Evolutionary conservation across 495 filamentous ascomycete species (phyloP).

Genomic region (Thozetella sp.): DNA sequence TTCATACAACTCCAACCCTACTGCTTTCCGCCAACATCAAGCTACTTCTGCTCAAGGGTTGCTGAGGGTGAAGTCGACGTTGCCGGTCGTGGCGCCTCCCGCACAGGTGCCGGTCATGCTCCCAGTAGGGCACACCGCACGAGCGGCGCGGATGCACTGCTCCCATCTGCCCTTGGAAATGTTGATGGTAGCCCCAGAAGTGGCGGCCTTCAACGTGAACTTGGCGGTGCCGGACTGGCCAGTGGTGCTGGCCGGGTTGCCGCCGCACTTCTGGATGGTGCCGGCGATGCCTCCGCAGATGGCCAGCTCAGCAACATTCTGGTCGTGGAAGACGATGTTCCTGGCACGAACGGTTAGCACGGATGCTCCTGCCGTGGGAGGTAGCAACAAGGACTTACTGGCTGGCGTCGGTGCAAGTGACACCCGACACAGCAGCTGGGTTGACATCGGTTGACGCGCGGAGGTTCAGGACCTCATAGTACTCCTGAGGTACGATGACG

Average conservation of each 20-base stretch:
- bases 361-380: neutral
- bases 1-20: neutral
- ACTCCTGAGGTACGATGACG: conserved; percentile 25
- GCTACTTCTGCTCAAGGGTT: conserved; percentile 12
- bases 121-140: conserved; percentile 47
- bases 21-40: neutral
- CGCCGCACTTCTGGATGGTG: conserved; percentile 40
- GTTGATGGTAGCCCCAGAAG: conserved; percentile 42
- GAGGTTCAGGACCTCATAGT: conserved; percentile 34
- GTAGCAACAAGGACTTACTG: conserved; percentile 22
- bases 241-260: conserved; percentile 31
- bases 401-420: conserved; percentile 32
- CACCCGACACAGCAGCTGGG: conserved; percentile 30
- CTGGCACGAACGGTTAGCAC: conserved; percentile 18
- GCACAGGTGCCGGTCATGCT: conserved; percentile 44
- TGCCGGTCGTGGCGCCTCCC: conserved; percentile 46
- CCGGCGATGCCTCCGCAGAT: conserved; percentile 57
- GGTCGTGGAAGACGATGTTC: conserved; percentile 52
- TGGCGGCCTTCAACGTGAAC: conserved; percentile 40
- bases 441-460: conserved; percentile 30
- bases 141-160: conserved; percentile 47
- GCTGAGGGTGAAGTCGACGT: conserved; percentile 47
- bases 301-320: conserved; percentile 51
- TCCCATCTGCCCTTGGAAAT: conserved; percentile 54
- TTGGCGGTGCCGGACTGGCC: conserved; percentile 46